phyloP scores from a whole-genome alignment of 768 basidiomycete genomes.

The Boletus sp. region DNA sequence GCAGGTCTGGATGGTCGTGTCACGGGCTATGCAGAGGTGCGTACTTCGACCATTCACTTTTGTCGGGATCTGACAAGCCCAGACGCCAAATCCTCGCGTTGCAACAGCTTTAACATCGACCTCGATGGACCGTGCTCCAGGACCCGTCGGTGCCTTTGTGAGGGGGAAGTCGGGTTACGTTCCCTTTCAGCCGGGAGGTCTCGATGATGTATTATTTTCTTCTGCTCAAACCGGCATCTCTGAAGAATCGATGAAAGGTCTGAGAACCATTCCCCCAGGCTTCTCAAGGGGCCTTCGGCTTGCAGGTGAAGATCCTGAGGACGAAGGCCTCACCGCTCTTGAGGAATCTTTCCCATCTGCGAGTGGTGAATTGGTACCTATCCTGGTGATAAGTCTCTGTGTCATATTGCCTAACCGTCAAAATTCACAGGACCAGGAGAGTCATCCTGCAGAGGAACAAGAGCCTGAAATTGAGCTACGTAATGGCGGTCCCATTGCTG shows the following conservation, averaged over 20 bases:
- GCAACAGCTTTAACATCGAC: constrained; percentile 80
- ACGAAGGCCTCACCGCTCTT: constrained; percentile 39
- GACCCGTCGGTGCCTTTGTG: constrained; percentile 76
- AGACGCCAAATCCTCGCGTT: constrained; percentile 58
- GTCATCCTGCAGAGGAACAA: constrained; percentile 18
- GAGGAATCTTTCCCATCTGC: constrained; percentile 17
- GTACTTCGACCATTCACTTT: constrained; percentile 14
- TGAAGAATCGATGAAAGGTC: constrained; percentile 40
- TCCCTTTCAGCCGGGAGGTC: constrained; percentile 92
- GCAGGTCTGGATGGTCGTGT: constrained; percentile 78
- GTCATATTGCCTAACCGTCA: constrained; percentile 24
- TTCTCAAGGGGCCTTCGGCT: constrained; percentile 77
- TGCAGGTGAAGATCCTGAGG: constrained; percentile 52
- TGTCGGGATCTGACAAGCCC: constrained; percentile 6
- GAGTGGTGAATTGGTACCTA: constrained; percentile 17
- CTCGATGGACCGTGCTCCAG: constrained; percentile 82
- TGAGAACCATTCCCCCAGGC: constrained; percentile 79
- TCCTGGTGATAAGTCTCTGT: constrained; percentile 4
- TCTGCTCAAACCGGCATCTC: constrained; percentile 28
- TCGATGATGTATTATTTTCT: constrained; percentile 59
- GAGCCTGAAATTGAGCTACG: constrained; percentile 21
- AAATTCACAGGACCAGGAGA: constrained; percentile 20
- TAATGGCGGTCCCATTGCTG: constrained; percentile 34
- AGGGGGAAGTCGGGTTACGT: constrained; percentile 91
- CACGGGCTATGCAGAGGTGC: constrained; percentile 79